phyloP scores from a whole-genome alignment of 441 rosid genomes.

The Macaranga tanarius region DNA sequence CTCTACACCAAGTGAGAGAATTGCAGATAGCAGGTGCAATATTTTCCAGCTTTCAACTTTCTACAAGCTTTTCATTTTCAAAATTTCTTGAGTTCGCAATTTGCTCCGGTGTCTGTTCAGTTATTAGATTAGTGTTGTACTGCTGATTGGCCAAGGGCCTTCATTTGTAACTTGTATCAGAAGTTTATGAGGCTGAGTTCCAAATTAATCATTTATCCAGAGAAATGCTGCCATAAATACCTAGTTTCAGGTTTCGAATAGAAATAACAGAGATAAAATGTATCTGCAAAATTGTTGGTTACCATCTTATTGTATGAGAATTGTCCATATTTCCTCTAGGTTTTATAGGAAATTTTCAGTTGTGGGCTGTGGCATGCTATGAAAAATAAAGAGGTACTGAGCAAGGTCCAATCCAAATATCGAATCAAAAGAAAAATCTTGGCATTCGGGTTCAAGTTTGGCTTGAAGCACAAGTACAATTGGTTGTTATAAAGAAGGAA shows the following conservation, averaged over 20 bases:
- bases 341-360: background rate
- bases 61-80: constrained; percentile 8
- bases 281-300: background rate
- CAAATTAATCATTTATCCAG: constrained; percentile 16
- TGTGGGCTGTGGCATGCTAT: background rate
- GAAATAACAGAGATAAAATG: constrained; percentile 16
- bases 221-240: constrained; percentile 13
- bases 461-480: too few relatives aligned
- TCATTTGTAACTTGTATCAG: constrained; percentile 28
- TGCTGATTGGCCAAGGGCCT: background rate
- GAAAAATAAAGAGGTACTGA: too few relatives aligned
- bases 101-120: constrained; percentile 14
- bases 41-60: constrained; percentile 9
- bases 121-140: constrained; percentile 35
- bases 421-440: too few relatives aligned
- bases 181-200: constrained; percentile 9
- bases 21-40: constrained; percentile 11
- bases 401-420: too few relatives aligned
- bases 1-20: constrained; percentile 72
- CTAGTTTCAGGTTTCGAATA: constrained; percentile 18
- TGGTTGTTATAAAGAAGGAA: background rate
- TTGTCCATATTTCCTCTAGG: background rate
- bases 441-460: too few relatives aligned
- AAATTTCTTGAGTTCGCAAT: constrained; percentile 19
- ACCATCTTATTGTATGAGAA: constrained; percentile 4